Base-by-base conservation (phyloP, 495 filamentous ascomycete genomes). In the Penicillium macrosclerotiorum region DNA sequence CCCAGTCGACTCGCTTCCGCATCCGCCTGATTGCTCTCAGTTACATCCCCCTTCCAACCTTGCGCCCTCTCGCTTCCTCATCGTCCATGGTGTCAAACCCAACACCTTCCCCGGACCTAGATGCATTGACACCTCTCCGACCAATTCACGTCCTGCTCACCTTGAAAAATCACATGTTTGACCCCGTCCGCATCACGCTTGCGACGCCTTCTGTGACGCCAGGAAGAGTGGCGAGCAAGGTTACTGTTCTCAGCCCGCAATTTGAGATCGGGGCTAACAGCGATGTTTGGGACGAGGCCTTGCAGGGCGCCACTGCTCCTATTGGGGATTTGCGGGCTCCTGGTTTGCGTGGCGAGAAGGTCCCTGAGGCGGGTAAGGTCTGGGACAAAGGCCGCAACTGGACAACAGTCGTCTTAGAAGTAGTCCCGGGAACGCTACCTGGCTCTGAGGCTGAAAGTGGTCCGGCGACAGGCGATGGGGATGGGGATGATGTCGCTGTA, bases 361-460 rank as follows among this genome's bases (percentile, higher is more conserved):
- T 84, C 34, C 83, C 89, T 2, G 89, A 95, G 61, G 89, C 86
- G 4, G 93, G 93, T 12, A 96, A 96, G 65, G 83, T 98, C 19
- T 98, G 89, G 89, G 89, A 96, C 47, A 79, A 84, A 47, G 91
- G 91, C 0, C 75, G 92, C n/a, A 98, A 96, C 60, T 96, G 90
- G 89, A 91, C 90, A 2, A 88, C 79, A 35, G 85, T 98, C 5
- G 86, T 96, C 5, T 71, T 98, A 12, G 93, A 98, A 63, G 85
- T 98, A 8, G 78, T 95, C 5, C 89, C 90, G 4, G 86, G 87
- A 0, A 56, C 57, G 1, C 59, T 75, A 33, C 69, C 68, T 2
- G 67, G 67, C 6, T 49, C 45, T 16, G 47, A 59, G 27, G 61
- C 60, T 16, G 52, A 64, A 23, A 48, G 29, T 54, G 44, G 51